Evolutionary conservation across 345 rosid species (phyloP).

Genomic region (Leavenworthia alabamica): DNA sequence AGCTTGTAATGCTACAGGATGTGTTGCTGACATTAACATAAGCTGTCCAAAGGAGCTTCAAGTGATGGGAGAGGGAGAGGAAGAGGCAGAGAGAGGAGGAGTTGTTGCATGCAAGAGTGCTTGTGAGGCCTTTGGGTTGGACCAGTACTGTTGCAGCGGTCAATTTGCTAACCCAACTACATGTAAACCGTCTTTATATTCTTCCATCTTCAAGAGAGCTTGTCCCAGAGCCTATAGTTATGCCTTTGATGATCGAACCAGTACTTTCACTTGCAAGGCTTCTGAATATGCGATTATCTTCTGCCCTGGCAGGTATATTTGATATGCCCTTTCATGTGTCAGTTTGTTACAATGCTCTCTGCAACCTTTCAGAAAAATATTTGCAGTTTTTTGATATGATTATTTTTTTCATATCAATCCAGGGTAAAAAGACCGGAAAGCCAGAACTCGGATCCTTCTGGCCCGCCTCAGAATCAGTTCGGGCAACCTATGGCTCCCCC

Average conservation of each 20-base stretch:
- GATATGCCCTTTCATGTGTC: not conserved
- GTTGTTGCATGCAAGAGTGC: constrained; percentile 82
- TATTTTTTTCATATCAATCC: not conserved
- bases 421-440: constrained; percentile 26
- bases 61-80: constrained; percentile 45
- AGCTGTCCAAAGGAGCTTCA: constrained; percentile 96
- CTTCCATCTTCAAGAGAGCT: constrained; percentile 70
- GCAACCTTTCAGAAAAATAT: not conserved
- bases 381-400: not conserved
- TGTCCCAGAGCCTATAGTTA: constrained; percentile 91
- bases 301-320: constrained; percentile 56
- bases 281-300: constrained; percentile 58
- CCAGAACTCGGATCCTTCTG: constrained; percentile 12
- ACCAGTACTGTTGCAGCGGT: constrained; percentile 90
- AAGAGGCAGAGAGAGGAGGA: constrained; percentile 39
- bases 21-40: constrained; percentile 44
- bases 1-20: constrained; percentile 75
- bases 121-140: constrained; percentile 76
- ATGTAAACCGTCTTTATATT: constrained; percentile 62
- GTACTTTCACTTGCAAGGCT: constrained; percentile 90
- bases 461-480: constrained; percentile 15
- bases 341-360: not conserved
- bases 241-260: constrained; percentile 70
- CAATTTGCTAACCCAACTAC: constrained; percentile 79
- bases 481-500: constrained; percentile 23